These are phyloP conservation scores for Jatropha podagrica DNA, from an alignment of 441 rosid species.

Conservation along the genomic window DNA sequence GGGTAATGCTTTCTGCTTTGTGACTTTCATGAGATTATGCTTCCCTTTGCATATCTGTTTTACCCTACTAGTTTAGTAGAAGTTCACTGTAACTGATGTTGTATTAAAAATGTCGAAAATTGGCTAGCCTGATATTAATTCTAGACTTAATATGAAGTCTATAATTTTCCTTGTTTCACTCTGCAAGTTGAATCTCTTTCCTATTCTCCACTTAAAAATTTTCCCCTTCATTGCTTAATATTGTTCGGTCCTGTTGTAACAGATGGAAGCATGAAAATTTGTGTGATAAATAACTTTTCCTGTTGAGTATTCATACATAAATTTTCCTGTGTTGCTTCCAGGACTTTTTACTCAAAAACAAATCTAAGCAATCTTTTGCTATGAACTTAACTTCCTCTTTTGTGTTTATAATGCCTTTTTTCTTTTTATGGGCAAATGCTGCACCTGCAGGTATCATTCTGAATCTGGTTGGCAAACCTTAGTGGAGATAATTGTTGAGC, in stretches of 20 bases:
- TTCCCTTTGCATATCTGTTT: not conserved
- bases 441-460: slow-evolving; percentile 74
- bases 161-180: not conserved
- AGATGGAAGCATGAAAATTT: not conserved
- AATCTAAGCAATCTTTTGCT: not conserved
- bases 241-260: not conserved
- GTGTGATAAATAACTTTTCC: not conserved
- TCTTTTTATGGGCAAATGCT: not conserved
- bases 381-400: slow-evolving; percentile 1
- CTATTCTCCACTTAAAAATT: not conserved
- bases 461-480: slow-evolving; percentile 90
- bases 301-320: not conserved
- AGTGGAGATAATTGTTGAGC: slow-evolving; percentile 70
- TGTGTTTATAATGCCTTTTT: not conserved
- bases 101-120: not conserved
- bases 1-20: slow-evolving; percentile 56
- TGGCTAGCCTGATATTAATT: not conserved
- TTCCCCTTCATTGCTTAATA: not conserved
- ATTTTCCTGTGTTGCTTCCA: not conserved
- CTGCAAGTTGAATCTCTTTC: not conserved
- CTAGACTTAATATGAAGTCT: not conserved
- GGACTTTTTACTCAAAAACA: not conserved
- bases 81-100: slow-evolving; percentile 11
- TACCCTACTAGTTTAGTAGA: not conserved
- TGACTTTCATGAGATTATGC: not conserved